Base-by-base conservation (phyloP, 176 grass and related monocot genomes). In the Stipa capillata region DNA sequence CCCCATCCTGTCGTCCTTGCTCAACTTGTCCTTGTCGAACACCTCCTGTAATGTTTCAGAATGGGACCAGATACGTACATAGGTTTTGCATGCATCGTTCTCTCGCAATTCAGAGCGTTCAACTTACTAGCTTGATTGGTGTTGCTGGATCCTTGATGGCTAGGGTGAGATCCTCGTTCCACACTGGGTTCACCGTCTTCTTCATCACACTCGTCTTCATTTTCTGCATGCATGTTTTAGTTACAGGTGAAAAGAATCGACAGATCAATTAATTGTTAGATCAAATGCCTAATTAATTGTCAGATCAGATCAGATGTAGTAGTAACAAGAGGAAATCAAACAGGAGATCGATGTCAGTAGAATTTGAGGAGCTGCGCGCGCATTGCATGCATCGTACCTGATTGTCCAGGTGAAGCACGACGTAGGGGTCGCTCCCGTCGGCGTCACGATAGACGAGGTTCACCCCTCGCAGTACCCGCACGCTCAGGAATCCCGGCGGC, bases 1-100 rank as follows among this genome's bases (percentile, higher is more conserved):
- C 0, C 94, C 94, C 94, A 97, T 97, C 6, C 2, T 2, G 61
- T 97, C 94, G n/a, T 97, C 91, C 3, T 34, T 86, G 17, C 80
- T 93, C 37, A 97, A 77, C 1, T 51, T 87, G 74, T 93, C 91
- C 57, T 89, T 89, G 65, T 97, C 91, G 6, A 87, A 91, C 8
- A 93, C 91, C 82, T 93, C 81, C 94, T 97, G 78, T 29, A 13
- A 27, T 11, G 9, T 23, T n/a, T n/a, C n/a, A n/a, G n/a, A n/a
- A n/a, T n/a, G n/a, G n/a, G n/a, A n/a, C n/a, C n/a, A n/a, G n/a
- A 76, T 69, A 13, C 1, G 3, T 27, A 44, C 16, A 2, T 58
- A 57, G 4, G 0, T 27, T 49, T 74, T 12, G 53, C 39, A 47
- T 35, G 12, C 69, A 56, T 6, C 7, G 4, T 18, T 41, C 7